Conservation (phyloP, 108 stramenopile genomes). For the Pseudonitzschia pungens region DNA sequence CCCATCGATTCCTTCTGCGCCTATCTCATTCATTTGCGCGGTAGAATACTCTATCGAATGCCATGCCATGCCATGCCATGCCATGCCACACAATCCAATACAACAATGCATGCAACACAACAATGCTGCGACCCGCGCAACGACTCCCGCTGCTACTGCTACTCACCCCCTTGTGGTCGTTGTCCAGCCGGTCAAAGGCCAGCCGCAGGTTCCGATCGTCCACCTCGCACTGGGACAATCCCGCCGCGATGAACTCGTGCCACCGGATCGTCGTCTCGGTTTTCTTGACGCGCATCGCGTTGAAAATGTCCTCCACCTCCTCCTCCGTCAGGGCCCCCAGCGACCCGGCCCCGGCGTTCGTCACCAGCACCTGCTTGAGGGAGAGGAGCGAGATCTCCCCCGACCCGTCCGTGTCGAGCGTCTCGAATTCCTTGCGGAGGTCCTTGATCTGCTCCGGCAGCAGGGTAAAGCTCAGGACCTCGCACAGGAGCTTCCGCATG, state of each 20-base stretch:
- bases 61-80: too few species aligned
- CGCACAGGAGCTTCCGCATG: slow-evolving; percentile 85
- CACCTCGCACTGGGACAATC: slow-evolving; percentile 80
- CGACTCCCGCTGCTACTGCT: too few species aligned
- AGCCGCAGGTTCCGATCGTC: slow-evolving; percentile 86
- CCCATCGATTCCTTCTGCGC: too few species aligned
- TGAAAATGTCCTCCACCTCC: slow-evolving; percentile 89
- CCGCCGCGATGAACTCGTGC: slow-evolving; percentile 91
- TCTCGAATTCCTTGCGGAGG: slow-evolving; percentile 83
- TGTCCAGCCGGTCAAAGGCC: slow-evolving; percentile 84
- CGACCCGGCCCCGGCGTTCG: slow-evolving; percentile 80
- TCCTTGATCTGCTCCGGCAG: slow-evolving; percentile 86
- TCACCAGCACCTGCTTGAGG: slow-evolving; percentile 76
- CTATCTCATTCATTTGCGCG: too few species aligned
- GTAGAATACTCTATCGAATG: too few species aligned
- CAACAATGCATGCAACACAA: too few species aligned
- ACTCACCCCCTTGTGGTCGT: slow-evolving; percentile 79
- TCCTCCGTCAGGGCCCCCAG: slow-evolving; percentile 84
- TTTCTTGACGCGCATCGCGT: slow-evolving; percentile 84
- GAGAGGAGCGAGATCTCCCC: slow-evolving; percentile 81
- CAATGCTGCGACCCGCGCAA: too few species aligned
- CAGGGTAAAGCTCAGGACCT: slow-evolving; percentile 88
- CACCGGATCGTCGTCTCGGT: slow-evolving; percentile 80
- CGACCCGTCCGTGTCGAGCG: slow-evolving; percentile 79
- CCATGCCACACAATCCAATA: too few species aligned